phyloP scores from a whole-genome alignment of 352 stramenopile species.

The Pythium plurisporium region DNA sequence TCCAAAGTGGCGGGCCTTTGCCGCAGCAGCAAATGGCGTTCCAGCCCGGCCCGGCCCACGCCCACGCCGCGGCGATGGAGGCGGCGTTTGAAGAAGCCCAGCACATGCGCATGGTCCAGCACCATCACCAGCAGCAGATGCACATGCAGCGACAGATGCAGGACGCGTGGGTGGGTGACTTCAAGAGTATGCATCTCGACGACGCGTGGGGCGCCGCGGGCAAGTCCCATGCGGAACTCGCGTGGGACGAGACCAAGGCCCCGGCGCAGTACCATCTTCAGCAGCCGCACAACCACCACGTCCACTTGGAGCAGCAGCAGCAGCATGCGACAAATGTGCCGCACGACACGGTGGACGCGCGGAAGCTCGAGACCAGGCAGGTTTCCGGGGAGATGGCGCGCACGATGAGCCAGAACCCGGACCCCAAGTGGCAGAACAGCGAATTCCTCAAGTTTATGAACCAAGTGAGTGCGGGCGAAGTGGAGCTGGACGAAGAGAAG shows the following conservation, averaged over 20 bases:
- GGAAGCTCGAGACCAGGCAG: slow-evolving; percentile 40
- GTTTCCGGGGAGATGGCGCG: slow-evolving; percentile 65
- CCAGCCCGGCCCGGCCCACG: slow-evolving; percentile 35
- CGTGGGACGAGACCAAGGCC: slow-evolving; percentile 56
- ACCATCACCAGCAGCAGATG: slow-evolving; percentile 38
- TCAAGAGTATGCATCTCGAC: slow-evolving; percentile 52
- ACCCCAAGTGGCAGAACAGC: slow-evolving; percentile 82
- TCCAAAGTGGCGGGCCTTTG: slow-evolving; percentile 37
- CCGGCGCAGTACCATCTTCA: slow-evolving; percentile 35
- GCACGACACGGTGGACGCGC: slow-evolving; percentile 3
- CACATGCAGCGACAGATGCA: slow-evolving; percentile 39
- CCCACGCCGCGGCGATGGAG: slow-evolving; percentile 39
- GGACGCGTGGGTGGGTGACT: slow-evolving; percentile 66
- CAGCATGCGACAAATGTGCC: slow-evolving; percentile 12
- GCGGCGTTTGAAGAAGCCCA: slow-evolving; percentile 53
- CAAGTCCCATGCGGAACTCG: slow-evolving; percentile 58
- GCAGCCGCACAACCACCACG: too few species aligned
- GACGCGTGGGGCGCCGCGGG: slow-evolving; percentile 54
- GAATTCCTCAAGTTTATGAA: slow-evolving; percentile 88
- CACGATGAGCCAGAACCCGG: slow-evolving; percentile 72
- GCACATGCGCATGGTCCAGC: slow-evolving; percentile 32
- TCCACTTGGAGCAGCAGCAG: slow-evolving; percentile 25
- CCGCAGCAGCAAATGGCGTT: slow-evolving; percentile 30
- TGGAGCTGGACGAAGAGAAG: slow-evolving; percentile 75
- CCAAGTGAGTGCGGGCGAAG: slow-evolving; percentile 62